Conservation (phyloP, 2,329 filamentous ascomycete species). For the Alternaria sp. region DNA sequence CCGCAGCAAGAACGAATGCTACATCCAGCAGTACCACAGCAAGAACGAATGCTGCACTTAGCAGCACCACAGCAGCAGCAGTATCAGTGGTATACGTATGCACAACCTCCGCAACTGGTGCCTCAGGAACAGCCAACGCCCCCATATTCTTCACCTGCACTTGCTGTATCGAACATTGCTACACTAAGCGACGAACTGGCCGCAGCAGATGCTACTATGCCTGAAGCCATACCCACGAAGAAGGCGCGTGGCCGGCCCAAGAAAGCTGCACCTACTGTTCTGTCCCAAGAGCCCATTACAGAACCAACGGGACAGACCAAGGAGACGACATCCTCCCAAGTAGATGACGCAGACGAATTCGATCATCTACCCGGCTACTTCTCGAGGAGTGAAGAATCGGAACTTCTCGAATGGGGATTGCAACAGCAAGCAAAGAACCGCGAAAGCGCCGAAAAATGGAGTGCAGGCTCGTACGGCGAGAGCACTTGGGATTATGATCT, state of each 20-base stretch:
- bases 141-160: background rate
- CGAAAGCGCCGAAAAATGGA: background rate
- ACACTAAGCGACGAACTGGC: background rate
- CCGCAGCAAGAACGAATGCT: too few relatives aligned
- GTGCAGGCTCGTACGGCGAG: background rate
- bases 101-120: background rate
- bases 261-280: constrained; percentile 25
- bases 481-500: background rate
- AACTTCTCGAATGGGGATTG: background rate
- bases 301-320: constrained; percentile 10
- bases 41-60: background rate
- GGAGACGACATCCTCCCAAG: background rate
- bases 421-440: background rate
- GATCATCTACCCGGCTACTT: background rate
- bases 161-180: background rate
- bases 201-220: background rate
- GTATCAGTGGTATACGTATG: background rate
- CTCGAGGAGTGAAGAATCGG: background rate
- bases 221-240: constrained; percentile 18
- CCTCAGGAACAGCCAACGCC: background rate
- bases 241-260: constrained; percentile 44
- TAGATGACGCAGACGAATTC: too few relatives aligned
- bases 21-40: background rate
- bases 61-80: background rate
- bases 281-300: constrained; percentile 7